Evolutionary conservation across 202 grass and related monocot genomes (phyloP).

Genomic region (Schoenoplectus triqueter): DNA sequence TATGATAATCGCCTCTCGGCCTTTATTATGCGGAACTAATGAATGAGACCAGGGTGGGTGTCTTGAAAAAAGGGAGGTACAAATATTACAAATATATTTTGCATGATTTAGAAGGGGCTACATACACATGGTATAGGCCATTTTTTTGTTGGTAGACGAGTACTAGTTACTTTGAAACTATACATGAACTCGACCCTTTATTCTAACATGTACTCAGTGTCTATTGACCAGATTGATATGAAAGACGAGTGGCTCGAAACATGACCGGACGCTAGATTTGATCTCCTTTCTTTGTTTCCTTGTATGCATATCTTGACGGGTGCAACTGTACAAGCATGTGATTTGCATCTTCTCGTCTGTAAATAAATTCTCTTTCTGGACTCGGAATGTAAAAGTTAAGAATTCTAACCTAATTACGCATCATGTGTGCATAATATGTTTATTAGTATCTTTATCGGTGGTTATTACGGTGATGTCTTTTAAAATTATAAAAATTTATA

Average conservation of each 20-base stretch:
- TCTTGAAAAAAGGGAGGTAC: not conserved
- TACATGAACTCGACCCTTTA: not conserved
- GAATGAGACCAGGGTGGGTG: not conserved
- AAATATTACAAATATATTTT: not conserved
- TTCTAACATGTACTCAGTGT: not conserved
- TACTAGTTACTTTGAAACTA: not conserved
- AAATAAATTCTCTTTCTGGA: no score
- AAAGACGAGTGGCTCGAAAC: conserved; percentile 31
- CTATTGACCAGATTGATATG: conserved; percentile 25
- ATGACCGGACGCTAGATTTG: not conserved
- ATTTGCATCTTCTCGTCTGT: not conserved
- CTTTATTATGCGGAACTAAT: not conserved
- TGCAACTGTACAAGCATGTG: not conserved
- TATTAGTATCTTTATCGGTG: no score
- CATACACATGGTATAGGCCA: not conserved
- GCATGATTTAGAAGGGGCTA: not conserved
- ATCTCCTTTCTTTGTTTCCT: not conserved
- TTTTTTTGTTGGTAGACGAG: not conserved
- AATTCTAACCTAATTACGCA: no score
- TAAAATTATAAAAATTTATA: no score
- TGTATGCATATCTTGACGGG: not conserved
- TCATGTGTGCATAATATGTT: no score
- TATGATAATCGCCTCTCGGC: not conserved
- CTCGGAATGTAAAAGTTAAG: not conserved
- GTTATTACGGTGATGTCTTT: no score